Conservation (phyloP, 495 filamentous ascomycete genomes). For the Hypomontagnella submonticulosa region DNA sequence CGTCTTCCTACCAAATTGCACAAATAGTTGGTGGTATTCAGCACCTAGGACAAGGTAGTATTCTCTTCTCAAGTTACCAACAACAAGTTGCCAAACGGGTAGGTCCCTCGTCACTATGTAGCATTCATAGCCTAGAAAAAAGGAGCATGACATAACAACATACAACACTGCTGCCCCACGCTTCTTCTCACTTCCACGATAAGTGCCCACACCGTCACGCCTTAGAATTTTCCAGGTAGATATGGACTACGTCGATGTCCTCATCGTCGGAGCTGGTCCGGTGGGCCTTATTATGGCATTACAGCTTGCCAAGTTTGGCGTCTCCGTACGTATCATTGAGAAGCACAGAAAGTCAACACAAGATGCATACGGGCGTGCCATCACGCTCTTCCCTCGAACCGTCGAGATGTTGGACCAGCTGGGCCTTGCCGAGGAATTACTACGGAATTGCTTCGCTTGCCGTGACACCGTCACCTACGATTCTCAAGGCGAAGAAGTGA, state of each 20-base stretch:
- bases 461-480: constrained; percentile 59
- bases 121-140: too few relatives aligned
- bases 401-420: constrained; percentile 60
- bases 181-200: constrained; percentile 1
- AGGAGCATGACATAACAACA: too few relatives aligned
- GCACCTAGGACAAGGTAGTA: too few relatives aligned
- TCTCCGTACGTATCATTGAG: constrained; percentile 58
- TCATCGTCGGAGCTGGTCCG: constrained; percentile 76
- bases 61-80: too few relatives aligned
- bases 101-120: not conserved
- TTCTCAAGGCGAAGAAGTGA: constrained; percentile 42
- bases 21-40: too few relatives aligned
- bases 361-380: constrained; percentile 55
- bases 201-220: not conserved
- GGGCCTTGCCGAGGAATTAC: constrained; percentile 46
- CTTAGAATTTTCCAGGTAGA: constrained; percentile 22
- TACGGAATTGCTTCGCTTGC: constrained; percentile 65
- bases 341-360: constrained; percentile 48
- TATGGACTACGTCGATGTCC: constrained; percentile 54
- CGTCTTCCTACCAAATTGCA: too few relatives aligned
- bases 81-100: not conserved
- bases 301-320: constrained; percentile 70
- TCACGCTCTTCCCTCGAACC: constrained; percentile 57
- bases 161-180: constrained; percentile 5
- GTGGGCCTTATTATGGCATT: constrained; percentile 71